These are phyloP conservation scores for Hypholoma fasciculare DNA, from an alignment of 768 basidiomycete genomes.

Conservation along the genomic window DNA sequence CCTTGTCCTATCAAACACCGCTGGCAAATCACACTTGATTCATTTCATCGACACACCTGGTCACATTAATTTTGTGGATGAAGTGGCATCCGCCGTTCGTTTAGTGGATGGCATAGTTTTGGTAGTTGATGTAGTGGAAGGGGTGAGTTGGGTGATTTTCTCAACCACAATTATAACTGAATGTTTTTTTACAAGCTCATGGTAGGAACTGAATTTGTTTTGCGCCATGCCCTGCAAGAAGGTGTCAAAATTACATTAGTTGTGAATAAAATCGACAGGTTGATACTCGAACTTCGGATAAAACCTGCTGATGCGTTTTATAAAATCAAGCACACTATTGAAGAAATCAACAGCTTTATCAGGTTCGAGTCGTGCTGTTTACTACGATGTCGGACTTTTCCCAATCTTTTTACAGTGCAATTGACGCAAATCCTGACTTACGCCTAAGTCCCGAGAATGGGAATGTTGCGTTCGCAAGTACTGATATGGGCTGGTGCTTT, in stretches of 20 bases:
- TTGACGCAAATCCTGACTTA: slow-evolving; percentile 86
- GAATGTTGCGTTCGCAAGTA: slow-evolving; percentile 96
- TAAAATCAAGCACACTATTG: slow-evolving; percentile 98
- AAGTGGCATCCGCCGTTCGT: slow-evolving; percentile 86
- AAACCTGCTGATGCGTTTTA: slow-evolving; percentile 97
- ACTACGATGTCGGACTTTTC: neutral
- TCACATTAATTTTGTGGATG: slow-evolving; percentile 98
- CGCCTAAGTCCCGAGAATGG: slow-evolving; percentile 93
- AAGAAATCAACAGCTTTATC: slow-evolving; percentile 97
- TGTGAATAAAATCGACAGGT: slow-evolving; percentile 96
- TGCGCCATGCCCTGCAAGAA: slow-evolving; percentile 90
- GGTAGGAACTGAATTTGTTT: slow-evolving; percentile 87
- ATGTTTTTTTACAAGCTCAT: slow-evolving; percentile 58
- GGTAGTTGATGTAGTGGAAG: slow-evolving; percentile 98
- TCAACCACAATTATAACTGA: slow-evolving; percentile 15
- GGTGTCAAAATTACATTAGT: slow-evolving; percentile 87
- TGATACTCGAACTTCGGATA: slow-evolving; percentile 94
- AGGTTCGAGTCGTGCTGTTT: slow-evolving; percentile 50
- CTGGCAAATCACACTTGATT: slow-evolving; percentile 90
- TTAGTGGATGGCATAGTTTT: slow-evolving; percentile 89
- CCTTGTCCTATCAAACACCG: slow-evolving; percentile 78
- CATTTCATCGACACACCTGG: slow-evolving; percentile 98
- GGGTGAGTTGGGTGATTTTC: slow-evolving; percentile 53
- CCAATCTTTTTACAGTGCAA: slow-evolving; percentile 44
- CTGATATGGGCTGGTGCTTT: slow-evolving; percentile 98